Evolutionary conservation across 148 eudicot species (phyloP).

Genomic region (Fagopyrum esculentum): DNA sequence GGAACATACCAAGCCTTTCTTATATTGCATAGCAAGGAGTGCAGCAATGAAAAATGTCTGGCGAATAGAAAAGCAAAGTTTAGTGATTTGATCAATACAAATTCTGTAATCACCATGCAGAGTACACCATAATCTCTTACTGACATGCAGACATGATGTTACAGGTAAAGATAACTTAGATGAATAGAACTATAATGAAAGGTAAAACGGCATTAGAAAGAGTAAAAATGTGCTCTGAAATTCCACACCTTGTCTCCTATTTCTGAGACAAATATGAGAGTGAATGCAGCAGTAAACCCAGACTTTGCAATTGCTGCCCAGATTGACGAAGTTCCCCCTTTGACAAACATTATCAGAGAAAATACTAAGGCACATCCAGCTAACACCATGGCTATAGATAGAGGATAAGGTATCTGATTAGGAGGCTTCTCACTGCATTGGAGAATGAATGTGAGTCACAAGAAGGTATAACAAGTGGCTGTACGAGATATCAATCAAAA

Average conservation of each 20-base stretch:
- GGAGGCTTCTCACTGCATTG: conserved; percentile 54
- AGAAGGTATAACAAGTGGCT: conserved; percentile 12
- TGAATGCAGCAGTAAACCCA: conserved; percentile 92
- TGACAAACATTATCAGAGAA: conserved; percentile 44
- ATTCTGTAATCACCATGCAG: background rate
- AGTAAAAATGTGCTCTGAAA: conserved; percentile 4
- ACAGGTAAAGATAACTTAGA: background rate
- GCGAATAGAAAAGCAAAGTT: conserved; percentile 15
- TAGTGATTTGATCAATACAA: conserved; percentile 10
- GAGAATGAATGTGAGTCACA: conserved; percentile 20
- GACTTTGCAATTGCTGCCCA: conserved; percentile 78
- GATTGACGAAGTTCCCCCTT: conserved; percentile 50
- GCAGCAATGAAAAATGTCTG: conserved; percentile 99
- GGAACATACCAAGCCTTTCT: conserved; percentile 70
- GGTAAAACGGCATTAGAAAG: background rate
- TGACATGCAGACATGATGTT: background rate
- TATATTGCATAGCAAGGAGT: conserved; percentile 94
- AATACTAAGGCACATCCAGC: conserved; percentile 29
- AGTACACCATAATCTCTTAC: background rate
- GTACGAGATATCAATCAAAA: conserved; percentile 10
- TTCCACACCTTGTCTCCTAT: conserved; percentile 90
- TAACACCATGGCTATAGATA: conserved; percentile 42
- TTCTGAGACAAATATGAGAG: conserved; percentile 85
- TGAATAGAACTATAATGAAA: background rate
- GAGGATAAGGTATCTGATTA: conserved; percentile 56